phyloP scores from a whole-genome alignment of 1,139 yeast genomes.

The Pneumocystis canis region DNA sequence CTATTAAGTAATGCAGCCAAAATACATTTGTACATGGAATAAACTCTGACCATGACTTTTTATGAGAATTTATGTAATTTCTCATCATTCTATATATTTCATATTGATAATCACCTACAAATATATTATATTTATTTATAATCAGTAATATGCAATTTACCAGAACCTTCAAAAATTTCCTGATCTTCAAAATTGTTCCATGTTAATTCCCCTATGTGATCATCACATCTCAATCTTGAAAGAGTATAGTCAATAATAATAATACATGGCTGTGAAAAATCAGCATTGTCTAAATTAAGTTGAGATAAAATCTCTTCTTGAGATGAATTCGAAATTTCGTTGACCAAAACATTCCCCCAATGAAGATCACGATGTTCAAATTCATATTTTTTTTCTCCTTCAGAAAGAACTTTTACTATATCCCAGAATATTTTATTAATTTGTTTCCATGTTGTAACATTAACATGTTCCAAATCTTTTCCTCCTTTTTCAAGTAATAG shows the following conservation, averaged over 20 bases:
- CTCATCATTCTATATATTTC: slow-evolving; percentile 39
- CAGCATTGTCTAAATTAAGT: slow-evolving; percentile 1
- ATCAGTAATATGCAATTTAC: slow-evolving; percentile 3
- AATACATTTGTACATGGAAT: slow-evolving; percentile 34
- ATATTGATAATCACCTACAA: slow-evolving; percentile 34
- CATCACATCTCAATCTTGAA: slow-evolving; percentile 30
- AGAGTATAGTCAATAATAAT: slow-evolving; percentile 46
- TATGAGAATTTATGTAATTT: slow-evolving; percentile 16
- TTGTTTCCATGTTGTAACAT: slow-evolving; percentile 36
- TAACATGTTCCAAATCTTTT: slow-evolving; percentile 31
- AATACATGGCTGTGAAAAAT: slow-evolving; percentile 22
- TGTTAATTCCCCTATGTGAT: slow-evolving; percentile 15
- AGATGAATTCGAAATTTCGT: slow-evolving; percentile 6
- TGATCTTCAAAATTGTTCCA: slow-evolving; percentile 34
- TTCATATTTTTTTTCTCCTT: slow-evolving; percentile 35
- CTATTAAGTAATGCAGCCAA: slow-evolving; percentile 37
- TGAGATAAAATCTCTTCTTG: slow-evolving; percentile 2
- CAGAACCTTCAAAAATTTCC: slow-evolving; percentile 35
- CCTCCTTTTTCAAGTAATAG: slow-evolving; percentile 38
- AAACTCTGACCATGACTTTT: slow-evolving; percentile 26
- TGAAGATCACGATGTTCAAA: slow-evolving; percentile 60
- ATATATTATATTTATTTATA: neutral
- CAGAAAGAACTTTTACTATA: slow-evolving; percentile 34
- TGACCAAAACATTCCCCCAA: slow-evolving; percentile 41
- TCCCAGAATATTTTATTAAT: slow-evolving; percentile 41